Base-by-base conservation (phyloP, 1,139 yeast species). In the Wickerhamomyces sp. region DNA sequence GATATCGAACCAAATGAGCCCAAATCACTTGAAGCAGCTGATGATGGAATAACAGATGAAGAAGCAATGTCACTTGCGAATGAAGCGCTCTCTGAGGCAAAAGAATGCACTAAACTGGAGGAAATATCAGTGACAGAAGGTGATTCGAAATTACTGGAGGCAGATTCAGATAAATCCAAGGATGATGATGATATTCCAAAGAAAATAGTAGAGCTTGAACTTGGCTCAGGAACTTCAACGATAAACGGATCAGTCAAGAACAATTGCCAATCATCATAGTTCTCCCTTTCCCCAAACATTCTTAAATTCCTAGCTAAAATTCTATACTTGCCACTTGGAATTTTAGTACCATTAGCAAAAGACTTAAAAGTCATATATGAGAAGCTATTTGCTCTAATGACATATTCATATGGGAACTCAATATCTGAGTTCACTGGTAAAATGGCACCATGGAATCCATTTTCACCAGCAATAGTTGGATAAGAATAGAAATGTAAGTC, bases 311-410 rank as follows among this genome's bases (percentile, higher is more conserved):
- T 40, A 13, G 35, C 24, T 4, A 45, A 32, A 13, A 45, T n/a
- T 34, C 40, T 42, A 32, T 45, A 45, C 4, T 33, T 17, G 29
- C 48, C 48, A 15, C 41, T 6, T 25, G 44, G 40, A 16, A 45
- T 38, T 8, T 18, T 15, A 22, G 46, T 30, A 27, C 43, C 43
- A 18, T 45, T 40, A 9, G 33, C 35, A 18, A 36, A 45, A 14
- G 36, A 17, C 32, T 40, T 38, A 37, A 43, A 40, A 17, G 35
- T 38, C n/a, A 35, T 3, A 25, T 26, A 42, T 20, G 15, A 18
- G n/a, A 25, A 14, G 13, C 17, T 22, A 25, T 14, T 30, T 26
- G 25, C 27, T 29, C 42, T 37, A 4, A 25, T 9, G 3, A 28
- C 22, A 31, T n/a, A 36, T 4, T 32, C 32, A n/a, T 26, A 19